phyloP scores from a whole-genome alignment of 345 rosid species.

The Dipteronia dyeriana region DNA sequence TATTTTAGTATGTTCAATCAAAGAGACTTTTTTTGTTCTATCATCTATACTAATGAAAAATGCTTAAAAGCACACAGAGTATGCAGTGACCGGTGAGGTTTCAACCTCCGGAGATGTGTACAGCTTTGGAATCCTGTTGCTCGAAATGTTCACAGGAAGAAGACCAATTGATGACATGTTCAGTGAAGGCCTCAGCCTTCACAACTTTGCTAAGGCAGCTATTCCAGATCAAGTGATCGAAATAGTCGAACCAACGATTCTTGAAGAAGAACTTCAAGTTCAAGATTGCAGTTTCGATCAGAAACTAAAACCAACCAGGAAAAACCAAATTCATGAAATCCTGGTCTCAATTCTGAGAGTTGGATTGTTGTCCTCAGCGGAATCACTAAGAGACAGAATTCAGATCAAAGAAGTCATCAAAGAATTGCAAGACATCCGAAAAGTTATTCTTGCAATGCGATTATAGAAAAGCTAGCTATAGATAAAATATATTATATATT shows the following conservation, averaged over 20 bases:
- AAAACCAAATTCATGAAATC: constrained; percentile 19
- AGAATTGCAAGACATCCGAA: constrained; percentile 15
- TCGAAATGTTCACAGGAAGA: constrained; percentile 27
- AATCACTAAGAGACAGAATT: constrained; percentile 22
- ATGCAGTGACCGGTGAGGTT: constrained; percentile 30
- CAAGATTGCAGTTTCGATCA: not conserved
- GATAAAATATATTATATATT: too few relatives aligned
- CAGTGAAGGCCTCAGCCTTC: constrained; percentile 31
- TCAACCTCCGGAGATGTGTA: constrained; percentile 37
- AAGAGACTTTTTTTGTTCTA: too few relatives aligned
- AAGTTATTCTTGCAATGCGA: not conserved
- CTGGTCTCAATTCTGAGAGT: constrained; percentile 20
- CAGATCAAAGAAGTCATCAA: constrained; percentile 5
- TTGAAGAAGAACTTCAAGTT: constrained; percentile 17
- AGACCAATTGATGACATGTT: constrained; percentile 35
- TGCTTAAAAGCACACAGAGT: constrained; percentile 21
- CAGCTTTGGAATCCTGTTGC: constrained; percentile 40
- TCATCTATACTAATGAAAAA: not conserved
- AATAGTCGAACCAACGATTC: constrained; percentile 18
- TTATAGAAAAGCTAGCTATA: not conserved
- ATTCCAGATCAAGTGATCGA: constrained; percentile 23
- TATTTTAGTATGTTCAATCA: too few relatives aligned
- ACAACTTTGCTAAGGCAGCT: constrained; percentile 20
- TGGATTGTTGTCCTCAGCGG: constrained; percentile 23
- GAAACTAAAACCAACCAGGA: not conserved